Base-by-base conservation (phyloP, 2,329 filamentous ascomycete genomes). In the Phialocephala subalpina region DNA sequence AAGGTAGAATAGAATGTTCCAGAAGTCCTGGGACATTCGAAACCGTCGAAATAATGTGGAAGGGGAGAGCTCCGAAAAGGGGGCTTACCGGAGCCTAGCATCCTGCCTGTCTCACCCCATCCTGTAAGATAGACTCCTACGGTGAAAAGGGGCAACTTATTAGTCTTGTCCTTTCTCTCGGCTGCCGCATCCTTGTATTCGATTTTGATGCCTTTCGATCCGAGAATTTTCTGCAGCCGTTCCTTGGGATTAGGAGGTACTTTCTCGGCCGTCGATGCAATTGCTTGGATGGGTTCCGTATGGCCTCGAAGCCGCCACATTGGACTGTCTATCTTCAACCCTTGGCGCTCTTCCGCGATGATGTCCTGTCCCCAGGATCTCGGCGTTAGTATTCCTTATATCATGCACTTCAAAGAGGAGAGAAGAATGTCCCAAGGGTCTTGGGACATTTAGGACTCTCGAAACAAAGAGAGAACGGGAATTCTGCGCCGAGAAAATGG, bases 51-150 rank as follows among this genome's bases (percentile, higher is more conserved):
- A 33, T n/a, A 33, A 33, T 33, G 29, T 5, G 29, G 29, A 33
- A 33, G 4, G 29, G 29, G 9, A 9, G n/a, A n/a, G n/a, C n/a
- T n/a, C n/a, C n/a, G n/a, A n/a, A 33, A 33, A 9, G 29, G 4
- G 29, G 29, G 29, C 29, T 33, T 33, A 33, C 90, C 92, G 53
- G 81, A 82, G 0, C 88, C 92, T 6, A 94, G 78, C 64, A 86
- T 79, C 74, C 87, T 85, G 58, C 86, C 80, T 36, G 82, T 83
- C 77, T 90, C 88, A 4, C 91, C 91, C 83, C 89, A 92, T 0
- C 90, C 91, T 22, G 87, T 85, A 33, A 93, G 79, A 71, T 87
- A 91, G 0, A 87, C 83, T 0, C 85, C 90, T 1, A 93, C 83
- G 2, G 83, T 86, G 74, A 86, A 92, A 29, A 89, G 78, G 20